Evolutionary conservation across 208 protist species (phyloP), one percentile per base, ranked within the genome.

Genomic region (Balamuthia mandrillaris): DNA sequence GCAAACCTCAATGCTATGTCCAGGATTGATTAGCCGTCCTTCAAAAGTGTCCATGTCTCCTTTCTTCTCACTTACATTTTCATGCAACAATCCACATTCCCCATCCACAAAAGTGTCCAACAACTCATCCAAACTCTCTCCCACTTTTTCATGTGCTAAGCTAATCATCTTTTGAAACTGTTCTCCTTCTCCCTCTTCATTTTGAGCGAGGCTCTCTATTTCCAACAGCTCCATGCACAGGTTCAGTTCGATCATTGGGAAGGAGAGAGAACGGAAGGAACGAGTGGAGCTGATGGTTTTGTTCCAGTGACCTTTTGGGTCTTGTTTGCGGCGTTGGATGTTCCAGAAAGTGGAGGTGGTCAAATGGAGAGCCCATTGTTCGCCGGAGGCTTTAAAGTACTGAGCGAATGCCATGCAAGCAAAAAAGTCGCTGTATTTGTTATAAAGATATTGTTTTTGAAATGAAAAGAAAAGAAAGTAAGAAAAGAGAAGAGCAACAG

Each of bases 161-260:
- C n/a, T n/a, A n/a, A n/a, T n/a, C n/a, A n/a, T n/a, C n/a, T n/a
- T n/a, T n/a, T n/a, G n/a, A n/a, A n/a, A n/a, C n/a, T n/a, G n/a
- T n/a, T n/a, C n/a, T n/a, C n/a, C n/a, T n/a, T n/a, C n/a, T n/a
- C n/a, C n/a, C n/a, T n/a, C n/a, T n/a, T n/a, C n/a, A n/a, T n/a
- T n/a, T n/a, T n/a, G n/a, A n/a, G n/a, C n/a, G n/a, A n/a, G n/a
- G n/a, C n/a, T 35, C 31, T 66, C 42, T 35, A 78, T 6, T 12
- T 60, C 68, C 29, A 60, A 42, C 35, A 82, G 27, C 74, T 82
- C 74, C 74, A 82, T 82, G 51, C 54, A 70, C 33, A 82, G 51
- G 74, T 82, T 82, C 29, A 82, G 29, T 7, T 63, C 45, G 74
- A 82, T 82, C 74, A 82, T 82, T 1, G 74, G 74, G 45, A 82